A percentile compares a stretch with the other conserved stretches of the same genome.
These are phyloP conservation scores for Septoria petroselini DNA, from an alignment of 2,329 filamentous ascomycete species.

Conservation along the genomic window DNA sequence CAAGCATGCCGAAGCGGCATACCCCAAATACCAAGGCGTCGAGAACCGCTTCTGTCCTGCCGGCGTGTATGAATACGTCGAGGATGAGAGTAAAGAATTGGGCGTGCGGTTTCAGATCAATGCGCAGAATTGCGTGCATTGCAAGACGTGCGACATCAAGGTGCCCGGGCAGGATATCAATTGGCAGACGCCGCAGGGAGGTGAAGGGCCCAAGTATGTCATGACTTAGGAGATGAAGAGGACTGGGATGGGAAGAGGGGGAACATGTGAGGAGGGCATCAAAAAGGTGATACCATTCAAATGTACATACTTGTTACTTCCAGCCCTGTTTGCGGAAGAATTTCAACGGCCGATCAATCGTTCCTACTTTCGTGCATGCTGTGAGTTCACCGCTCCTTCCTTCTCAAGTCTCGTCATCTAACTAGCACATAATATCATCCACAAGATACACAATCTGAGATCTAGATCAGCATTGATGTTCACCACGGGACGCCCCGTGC, in stretches of 20 bases:
- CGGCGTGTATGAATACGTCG: slow-evolving; percentile 96
- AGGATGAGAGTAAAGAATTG: slow-evolving; percentile 79
- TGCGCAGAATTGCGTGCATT: slow-evolving; percentile 96
- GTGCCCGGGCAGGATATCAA: slow-evolving; percentile 96
- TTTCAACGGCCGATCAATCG: too few relatives aligned
- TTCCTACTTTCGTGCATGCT: too few relatives aligned
- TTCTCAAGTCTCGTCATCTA: too few relatives aligned
- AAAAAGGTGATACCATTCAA: not conserved
- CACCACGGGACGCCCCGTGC: too few relatives aligned
- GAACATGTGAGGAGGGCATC: not conserved
- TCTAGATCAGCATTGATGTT: too few relatives aligned
- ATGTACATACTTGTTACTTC: too few relatives aligned
- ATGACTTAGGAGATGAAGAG: slow-evolving; percentile 49
- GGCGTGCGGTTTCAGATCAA: slow-evolving; percentile 98
- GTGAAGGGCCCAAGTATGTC: slow-evolving; percentile 67
- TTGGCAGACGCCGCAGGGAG: slow-evolving; percentile 82
- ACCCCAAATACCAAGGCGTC: slow-evolving; percentile 82
- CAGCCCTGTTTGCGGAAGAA: too few relatives aligned
- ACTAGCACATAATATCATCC: too few relatives aligned
- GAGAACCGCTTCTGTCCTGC: slow-evolving; percentile 98
- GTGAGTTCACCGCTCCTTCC: too few relatives aligned
- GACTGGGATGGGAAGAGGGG: not conserved
- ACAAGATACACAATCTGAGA: too few relatives aligned
- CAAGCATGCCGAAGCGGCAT: slow-evolving; percentile 76
- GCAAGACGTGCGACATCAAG: slow-evolving; percentile 99